Conservation (phyloP, 2,329 filamentous ascomycete species). For the Chrysoporthe austroafricana region DNA sequence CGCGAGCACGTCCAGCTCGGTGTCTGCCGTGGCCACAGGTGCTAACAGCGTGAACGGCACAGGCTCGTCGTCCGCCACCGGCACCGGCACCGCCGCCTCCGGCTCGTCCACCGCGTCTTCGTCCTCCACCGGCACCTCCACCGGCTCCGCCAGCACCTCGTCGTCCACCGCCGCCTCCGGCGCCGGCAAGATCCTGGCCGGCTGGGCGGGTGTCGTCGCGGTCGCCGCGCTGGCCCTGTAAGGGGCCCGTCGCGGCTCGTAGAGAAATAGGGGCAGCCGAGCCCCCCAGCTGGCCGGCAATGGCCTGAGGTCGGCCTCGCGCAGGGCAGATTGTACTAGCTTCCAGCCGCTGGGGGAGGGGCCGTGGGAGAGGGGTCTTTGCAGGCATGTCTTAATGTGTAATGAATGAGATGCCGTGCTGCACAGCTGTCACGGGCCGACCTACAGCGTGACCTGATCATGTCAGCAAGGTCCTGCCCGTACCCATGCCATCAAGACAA, state of each 20-base stretch:
- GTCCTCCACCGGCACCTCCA: conserved; percentile 7
- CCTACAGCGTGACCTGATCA: not conserved
- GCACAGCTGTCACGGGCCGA: not conserved
- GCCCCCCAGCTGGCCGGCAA: no score
- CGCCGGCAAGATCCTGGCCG: conserved; percentile 26
- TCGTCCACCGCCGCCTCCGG: conserved; percentile 19
- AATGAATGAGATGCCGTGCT: conserved; percentile 11
- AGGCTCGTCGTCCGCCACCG: conserved; percentile 16
- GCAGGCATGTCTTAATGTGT: conserved; percentile 15
- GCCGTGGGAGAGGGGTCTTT: not conserved
- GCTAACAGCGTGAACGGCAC: conserved; percentile 13
- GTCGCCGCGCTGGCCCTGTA: conserved; percentile 27
- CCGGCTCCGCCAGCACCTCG: conserved; percentile 12
- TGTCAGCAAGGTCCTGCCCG: not conserved
- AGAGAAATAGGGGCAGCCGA: not conserved
- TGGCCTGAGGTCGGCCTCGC: no score
- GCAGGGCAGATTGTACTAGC: no score
- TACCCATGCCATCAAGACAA: not conserved
- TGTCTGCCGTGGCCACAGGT: conserved; percentile 1
- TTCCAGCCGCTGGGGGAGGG: not conserved
- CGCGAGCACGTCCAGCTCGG: not conserved
- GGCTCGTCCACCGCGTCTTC: conserved; percentile 5
- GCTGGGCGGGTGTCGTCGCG: conserved; percentile 25
- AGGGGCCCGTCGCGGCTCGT: not conserved
- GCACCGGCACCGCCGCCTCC: conserved; percentile 13